A percentile compares a stretch with the other conserved stretches of the same genome.
phyloP scores from a whole-genome alignment of 331 rosid genomes.

The Acacia pycnantha region DNA sequence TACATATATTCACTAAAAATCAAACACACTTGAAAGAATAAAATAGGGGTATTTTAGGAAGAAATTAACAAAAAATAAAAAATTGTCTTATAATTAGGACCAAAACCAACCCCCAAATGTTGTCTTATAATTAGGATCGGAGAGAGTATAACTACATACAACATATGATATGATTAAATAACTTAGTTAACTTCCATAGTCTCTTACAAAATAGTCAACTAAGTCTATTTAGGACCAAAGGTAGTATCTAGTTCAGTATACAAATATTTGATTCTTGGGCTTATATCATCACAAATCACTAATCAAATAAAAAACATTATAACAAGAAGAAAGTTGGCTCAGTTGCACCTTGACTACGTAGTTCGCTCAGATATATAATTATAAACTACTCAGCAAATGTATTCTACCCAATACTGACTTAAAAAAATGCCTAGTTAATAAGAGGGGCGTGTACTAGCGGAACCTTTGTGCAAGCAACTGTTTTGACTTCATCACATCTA shows the following conservation, averaged over 20 bases:
- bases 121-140: too few relatives aligned
- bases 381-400: background rate
- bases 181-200: too few relatives aligned
- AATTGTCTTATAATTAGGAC: too few relatives aligned
- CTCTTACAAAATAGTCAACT: too few relatives aligned
- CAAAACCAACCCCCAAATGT: too few relatives aligned
- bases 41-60: too few relatives aligned
- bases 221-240: accelerated
- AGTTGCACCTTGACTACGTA: background rate
- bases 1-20: too few relatives aligned
- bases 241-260: background rate
- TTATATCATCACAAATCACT: background rate
- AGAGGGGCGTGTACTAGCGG: background rate
- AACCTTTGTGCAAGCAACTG: background rate
- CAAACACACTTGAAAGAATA: too few relatives aligned
- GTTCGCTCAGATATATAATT: background rate
- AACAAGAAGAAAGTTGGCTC: background rate
- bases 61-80: too few relatives aligned
- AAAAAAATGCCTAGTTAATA: background rate
- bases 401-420: background rate
- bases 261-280: background rate
- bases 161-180: too few relatives aligned
- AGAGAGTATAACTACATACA: too few relatives aligned
- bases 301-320: background rate
- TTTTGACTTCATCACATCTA: background rate